Conservation (phyloP, 108 stramenopile species). For the Nitzschia inconspicua region DNA sequence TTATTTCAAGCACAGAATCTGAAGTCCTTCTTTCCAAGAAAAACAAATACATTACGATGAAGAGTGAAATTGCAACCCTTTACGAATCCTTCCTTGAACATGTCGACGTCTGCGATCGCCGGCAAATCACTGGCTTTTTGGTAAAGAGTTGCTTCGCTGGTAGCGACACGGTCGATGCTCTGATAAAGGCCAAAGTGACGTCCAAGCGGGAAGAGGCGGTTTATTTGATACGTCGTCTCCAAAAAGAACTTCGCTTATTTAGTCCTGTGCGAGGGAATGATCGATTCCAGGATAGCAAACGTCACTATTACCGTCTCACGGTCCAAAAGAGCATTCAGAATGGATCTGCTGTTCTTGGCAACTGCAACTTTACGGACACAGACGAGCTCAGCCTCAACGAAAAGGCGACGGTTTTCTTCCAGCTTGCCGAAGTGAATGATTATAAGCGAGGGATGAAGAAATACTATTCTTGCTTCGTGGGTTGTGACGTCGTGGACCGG, state of each 20-base stretch:
- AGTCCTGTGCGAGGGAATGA: background rate
- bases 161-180: slow-evolving; percentile 1
- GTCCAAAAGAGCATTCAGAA: no score
- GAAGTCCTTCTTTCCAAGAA: no score
- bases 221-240: background rate
- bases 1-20: no score
- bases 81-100: background rate
- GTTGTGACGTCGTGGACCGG: slow-evolving; percentile 41
- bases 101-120: background rate
- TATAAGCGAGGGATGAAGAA: slow-evolving; percentile 3
- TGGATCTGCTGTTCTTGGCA: no score
- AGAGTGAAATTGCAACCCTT: no score
- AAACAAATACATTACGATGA: no score
- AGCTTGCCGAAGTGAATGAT: slow-evolving; percentile 10
- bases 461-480: slow-evolving; percentile 48
- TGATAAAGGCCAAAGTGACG: background rate
- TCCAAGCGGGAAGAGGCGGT: slow-evolving; percentile 1
- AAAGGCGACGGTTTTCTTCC: slow-evolving; percentile 1
- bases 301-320: no score
- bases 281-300: slow-evolving; percentile 1
- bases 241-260: slow-evolving; percentile 2
- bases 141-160: slow-evolving; percentile 5
- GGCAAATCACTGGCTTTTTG: no score
- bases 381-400: no score
- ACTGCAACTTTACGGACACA: no score